These are phyloP conservation scores for Xanthoceras sorbifolium DNA, from an alignment of 345 rosid genomes.

Conservation along the genomic window DNA sequence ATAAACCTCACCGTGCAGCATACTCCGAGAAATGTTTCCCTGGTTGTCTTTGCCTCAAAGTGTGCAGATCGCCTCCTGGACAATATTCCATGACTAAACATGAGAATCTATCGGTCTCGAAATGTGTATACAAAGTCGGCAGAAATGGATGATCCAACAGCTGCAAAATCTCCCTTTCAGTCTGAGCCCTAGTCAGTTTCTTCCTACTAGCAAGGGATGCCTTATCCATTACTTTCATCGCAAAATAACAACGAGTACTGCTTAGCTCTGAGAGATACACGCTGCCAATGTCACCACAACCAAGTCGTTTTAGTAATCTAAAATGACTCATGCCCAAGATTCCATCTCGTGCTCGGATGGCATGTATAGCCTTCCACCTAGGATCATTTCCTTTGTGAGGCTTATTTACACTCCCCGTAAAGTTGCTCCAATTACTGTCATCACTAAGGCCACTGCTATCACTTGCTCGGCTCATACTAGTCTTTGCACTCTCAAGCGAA, in stretches of 20 bases:
- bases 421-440: slow-evolving; percentile 96
- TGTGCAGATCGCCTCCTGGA: slow-evolving; percentile 97
- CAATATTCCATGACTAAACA: slow-evolving; percentile 98
- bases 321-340: slow-evolving; percentile 94
- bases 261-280: slow-evolving; percentile 94
- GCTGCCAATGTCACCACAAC: slow-evolving; percentile 98
- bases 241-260: slow-evolving; percentile 86
- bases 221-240: slow-evolving; percentile 99
- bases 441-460: slow-evolving; percentile 89
- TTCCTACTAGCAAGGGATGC: slow-evolving; percentile 94
- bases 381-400: slow-evolving; percentile 99
- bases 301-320: slow-evolving; percentile 85
- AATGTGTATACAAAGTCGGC: slow-evolving; percentile 92
- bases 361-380: slow-evolving; percentile 93
- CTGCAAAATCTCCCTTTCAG: slow-evolving; percentile 96
- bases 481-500: slow-evolving; percentile 83
- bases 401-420: slow-evolving; percentile 82
- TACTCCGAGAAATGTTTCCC: slow-evolving; percentile 96
- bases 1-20: slow-evolving; percentile 83
- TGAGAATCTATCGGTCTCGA: slow-evolving; percentile 94
- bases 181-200: slow-evolving; percentile 93
- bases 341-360: slow-evolving; percentile 82
- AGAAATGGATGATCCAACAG: slow-evolving; percentile 95
- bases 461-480: slow-evolving; percentile 81
- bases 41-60: slow-evolving; percentile 91